phyloP scores from a whole-genome alignment of 805 yeast species.

The Lipomyces starkeyi region DNA sequence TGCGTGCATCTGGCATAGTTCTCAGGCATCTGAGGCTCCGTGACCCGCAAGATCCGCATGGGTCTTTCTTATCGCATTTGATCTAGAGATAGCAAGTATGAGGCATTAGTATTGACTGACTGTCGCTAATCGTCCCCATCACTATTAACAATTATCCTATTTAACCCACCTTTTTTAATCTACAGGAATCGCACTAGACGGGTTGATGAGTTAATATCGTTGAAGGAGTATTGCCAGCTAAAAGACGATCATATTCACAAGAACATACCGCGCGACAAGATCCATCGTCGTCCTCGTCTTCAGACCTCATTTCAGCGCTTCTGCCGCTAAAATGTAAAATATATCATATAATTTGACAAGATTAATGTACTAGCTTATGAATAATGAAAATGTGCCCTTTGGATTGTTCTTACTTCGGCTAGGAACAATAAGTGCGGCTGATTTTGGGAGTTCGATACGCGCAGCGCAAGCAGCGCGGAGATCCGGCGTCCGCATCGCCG shows the following conservation, averaged over 20 bases:
- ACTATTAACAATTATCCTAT: background rate
- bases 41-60: conserved; percentile 17
- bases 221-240: background rate
- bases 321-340: background rate
- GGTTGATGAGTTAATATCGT: background rate
- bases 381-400: too few species aligned
- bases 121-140: background rate
- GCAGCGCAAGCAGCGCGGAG: too few species aligned
- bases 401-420: too few species aligned
- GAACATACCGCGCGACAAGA: background rate
- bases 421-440: too few species aligned
- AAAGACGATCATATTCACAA: background rate
- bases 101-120: background rate
- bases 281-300: background rate
- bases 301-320: background rate
- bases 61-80: conserved; percentile 25
- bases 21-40: conserved; percentile 15
- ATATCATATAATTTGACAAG: background rate
- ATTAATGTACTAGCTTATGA: background rate
- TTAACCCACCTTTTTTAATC: conserved; percentile 20
- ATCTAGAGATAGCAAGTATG: conserved; percentile 14
- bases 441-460: too few species aligned
- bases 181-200: conserved; percentile 29
- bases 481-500: too few species aligned
- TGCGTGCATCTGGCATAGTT: conserved; percentile 28